Evolutionary conservation across 257 asterid genomes (phyloP), one percentile per base, ranked within the genome.

Genomic region (Lithospermum erythrorhizon): DNA sequence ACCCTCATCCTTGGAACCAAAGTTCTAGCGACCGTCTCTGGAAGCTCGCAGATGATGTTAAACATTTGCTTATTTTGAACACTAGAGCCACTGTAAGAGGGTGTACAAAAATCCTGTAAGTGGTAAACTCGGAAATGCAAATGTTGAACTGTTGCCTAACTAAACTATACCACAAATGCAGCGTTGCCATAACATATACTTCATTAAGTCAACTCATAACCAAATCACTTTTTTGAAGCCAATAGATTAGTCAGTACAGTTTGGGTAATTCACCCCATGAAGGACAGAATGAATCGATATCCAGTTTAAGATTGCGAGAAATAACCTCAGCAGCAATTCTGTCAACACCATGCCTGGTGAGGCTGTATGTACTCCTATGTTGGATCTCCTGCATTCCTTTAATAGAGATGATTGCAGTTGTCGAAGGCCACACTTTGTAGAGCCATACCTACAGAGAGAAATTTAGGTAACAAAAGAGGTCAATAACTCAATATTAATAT

Each of bases 341-440:
- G 98, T 91, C 56, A 91, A 81, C 59, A 91, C 98, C 98, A 91
- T 91, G 85, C 98, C 98, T 5, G 98, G 98, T 41, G 98, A 91
- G 72, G 98, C 98, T 24, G 96, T 88, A 78, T 91, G 98, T 62
- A 91, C 87, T 65, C 98, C 96, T 29, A 86, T 95, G 72, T 88
- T 88, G 25, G 86, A 76, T 71, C 74, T 74, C 66, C 78, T 83
- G 72, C 82, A 70, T 71, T 91, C 98, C 81, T 79, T 91, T 75
- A 88, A 75, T 65, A 91, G 94, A 2, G 98, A 91, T 48, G 98
- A 82, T 51, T 91, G 98, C 57, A 91, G 90, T 85, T 91, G 98
- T 82, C 95, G 74, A 53, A 91, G 96, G 55, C 96, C 98, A 76
- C 98, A 91, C 77, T 91, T 91, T 62, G 98, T 91, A 19, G 98